These are phyloP conservation scores for Exophiala spinifera DNA, from an alignment of 2,329 filamentous ascomycete genomes.

Conservation along the genomic window DNA sequence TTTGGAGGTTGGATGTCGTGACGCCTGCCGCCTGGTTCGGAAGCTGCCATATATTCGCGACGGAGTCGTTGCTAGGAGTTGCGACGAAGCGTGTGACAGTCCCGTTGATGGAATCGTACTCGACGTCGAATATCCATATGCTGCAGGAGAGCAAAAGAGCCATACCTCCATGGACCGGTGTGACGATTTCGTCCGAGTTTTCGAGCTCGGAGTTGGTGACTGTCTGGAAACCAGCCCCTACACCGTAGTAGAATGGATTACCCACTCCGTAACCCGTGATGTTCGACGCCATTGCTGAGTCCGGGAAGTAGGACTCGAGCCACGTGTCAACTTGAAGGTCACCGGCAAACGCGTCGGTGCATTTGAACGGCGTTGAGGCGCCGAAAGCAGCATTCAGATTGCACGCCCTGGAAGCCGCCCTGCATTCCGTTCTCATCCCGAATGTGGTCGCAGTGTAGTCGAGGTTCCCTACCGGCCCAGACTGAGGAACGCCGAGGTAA, in stretches of 20 bases:
- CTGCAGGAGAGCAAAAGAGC: slow-evolving; percentile 23
- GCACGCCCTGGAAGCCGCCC: neutral
- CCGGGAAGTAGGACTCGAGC: slow-evolving; percentile 7
- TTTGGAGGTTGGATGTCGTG: neutral
- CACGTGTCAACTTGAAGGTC: neutral
- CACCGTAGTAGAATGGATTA: slow-evolving; percentile 18
- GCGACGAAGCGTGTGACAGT: slow-evolving; percentile 15
- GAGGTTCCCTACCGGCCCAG: neutral
- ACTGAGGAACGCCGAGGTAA: neutral
- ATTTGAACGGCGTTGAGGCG: neutral
- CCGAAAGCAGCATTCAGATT: slow-evolving; percentile 1
- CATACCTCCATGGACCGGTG: slow-evolving; percentile 6
- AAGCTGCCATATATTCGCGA: slow-evolving; percentile 16
- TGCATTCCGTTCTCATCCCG: neutral
- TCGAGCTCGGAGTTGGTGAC: neutral
- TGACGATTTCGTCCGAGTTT: slow-evolving; percentile 9
- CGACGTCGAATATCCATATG: slow-evolving; percentile 25
- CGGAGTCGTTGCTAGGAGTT: slow-evolving; percentile 18
- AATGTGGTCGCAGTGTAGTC: neutral
- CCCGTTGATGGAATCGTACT: slow-evolving; percentile 23
- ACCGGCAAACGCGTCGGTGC: neutral
- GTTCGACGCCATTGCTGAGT: slow-evolving; percentile 3
- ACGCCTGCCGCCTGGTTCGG: neutral
- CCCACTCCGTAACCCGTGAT: neutral
- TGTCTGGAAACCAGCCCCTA: slow-evolving; percentile 3